A percentile compares a stretch with the other conserved stretches of the same genome.
Evolutionary conservation across 208 protist species (phyloP).

Genomic region (Strigomonas culicis): DNA sequence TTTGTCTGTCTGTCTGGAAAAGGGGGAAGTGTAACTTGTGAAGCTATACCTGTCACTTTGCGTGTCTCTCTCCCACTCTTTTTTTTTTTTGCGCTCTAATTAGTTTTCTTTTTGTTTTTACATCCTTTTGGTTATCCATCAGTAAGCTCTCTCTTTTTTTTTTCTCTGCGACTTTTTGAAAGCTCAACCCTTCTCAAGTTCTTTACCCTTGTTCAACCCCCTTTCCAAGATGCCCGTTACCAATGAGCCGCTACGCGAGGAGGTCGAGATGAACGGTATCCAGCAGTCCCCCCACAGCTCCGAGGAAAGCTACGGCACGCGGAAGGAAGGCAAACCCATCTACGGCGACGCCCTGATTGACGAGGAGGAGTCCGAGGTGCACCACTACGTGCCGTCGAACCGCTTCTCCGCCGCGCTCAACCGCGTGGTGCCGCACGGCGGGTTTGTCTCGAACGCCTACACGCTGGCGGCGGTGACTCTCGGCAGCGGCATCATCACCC

Average conservation of each 20-base stretch:
- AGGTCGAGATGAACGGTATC: too few species aligned
- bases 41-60: too few species aligned
- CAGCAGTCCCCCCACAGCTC: too few species aligned
- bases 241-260: too few species aligned
- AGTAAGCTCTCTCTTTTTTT: conserved; percentile 9
- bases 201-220: too few species aligned
- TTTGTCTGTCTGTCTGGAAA: too few species aligned
- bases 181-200: too few species aligned
- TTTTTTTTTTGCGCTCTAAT: not conserved
- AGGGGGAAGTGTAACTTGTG: too few species aligned
- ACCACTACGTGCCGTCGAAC: conserved; percentile 34
- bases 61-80: too few species aligned
- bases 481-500: conserved; percentile 68
- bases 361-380: conserved; percentile 3
- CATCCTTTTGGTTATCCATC: not conserved
- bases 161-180: not conserved
- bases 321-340: too few species aligned
- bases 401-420: conserved; percentile 29
- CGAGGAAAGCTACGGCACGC: too few species aligned
- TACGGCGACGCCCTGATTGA: not conserved
- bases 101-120: not conserved
- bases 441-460: conserved; percentile 57
- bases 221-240: too few species aligned
- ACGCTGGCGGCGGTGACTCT: conserved; percentile 77
- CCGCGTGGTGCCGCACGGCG: conserved; percentile 65